Evolutionary conservation across 1,139 yeast genomes (phyloP), one percentile per base, ranked within the genome.

Genomic region (Geotrichum europaeum): DNA sequence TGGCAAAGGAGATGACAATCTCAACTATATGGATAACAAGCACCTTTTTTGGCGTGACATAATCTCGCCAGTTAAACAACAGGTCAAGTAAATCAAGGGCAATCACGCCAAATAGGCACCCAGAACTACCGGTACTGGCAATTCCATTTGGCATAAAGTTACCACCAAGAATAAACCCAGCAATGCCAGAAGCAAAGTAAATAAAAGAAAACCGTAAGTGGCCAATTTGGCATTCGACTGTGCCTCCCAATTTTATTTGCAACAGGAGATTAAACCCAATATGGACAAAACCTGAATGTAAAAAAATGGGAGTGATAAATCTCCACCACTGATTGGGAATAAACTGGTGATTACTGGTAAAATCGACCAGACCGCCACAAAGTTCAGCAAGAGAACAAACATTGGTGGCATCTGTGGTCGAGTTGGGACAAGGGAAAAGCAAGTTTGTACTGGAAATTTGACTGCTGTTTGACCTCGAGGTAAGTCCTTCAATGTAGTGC

Each of bases 231-330:
- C 80, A 72, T 70, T 87, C 94, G n/a, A 86, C 78, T 32, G 83
- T 79, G 9, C 82, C 75, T 0, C 91, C 94, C 77, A 86, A 78
- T 22, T 81, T 76, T 22, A 85, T 70, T 71, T 87, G 92, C 45
- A 86, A 73, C 52, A 85, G 66, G 67, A 87, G 70, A 69, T 87
- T 87, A 78, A 85, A 84, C 34, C 84, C 73, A 51, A 87, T 85
- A 70, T 87, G 94, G 55, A 87, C 72, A 65, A 87, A 80, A 0
- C 94, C 94, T 4, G 90, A 91, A 70, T 87, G 94, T 59, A 87
- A 70, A 67, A 87, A 87, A 15, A 86, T 85, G 0, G 94, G 89
- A 10, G 84, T 81, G 56, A 87, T 76, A 55, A 87, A 74, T 59
- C 94, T 73, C 79, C 86, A 87, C 87, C 89, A 85, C 73, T 87